These are phyloP conservation scores for Digitaria exilis DNA, from an alignment of 202 grass and related monocot species.

Conservation along the genomic window DNA sequence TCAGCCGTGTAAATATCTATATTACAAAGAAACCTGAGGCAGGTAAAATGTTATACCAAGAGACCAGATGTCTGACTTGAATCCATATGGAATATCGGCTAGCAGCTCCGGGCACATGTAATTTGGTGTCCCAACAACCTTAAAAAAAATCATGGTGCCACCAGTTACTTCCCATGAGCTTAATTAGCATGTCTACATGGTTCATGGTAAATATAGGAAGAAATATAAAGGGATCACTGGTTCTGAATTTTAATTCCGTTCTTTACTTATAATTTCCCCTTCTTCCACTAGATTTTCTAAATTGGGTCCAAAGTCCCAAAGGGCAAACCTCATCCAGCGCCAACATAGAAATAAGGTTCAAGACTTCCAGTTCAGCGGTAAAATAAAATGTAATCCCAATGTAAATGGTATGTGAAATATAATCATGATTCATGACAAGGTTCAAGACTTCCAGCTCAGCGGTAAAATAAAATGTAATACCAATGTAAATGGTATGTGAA, in stretches of 20 bases:
- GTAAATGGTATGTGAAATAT: constrained; percentile 19
- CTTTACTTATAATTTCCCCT: not conserved
- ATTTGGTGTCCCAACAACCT: constrained; percentile 98
- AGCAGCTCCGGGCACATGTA: constrained; percentile 99
- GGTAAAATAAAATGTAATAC: constrained; percentile 3
- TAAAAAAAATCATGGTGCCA: constrained; percentile 27
- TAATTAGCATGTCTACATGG: not conserved
- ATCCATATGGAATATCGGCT: constrained; percentile 97
- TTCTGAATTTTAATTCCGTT: not conserved
- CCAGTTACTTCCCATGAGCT: constrained; percentile 27
- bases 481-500: constrained; percentile 10
- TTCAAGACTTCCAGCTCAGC: not conserved
- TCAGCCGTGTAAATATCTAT: constrained; percentile 4
- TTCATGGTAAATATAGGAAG: not conserved
- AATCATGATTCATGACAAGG: not conserved
- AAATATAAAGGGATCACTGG: not conserved
- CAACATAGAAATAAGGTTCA: not conserved
- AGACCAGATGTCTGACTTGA: constrained; percentile 99
- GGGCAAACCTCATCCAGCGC: not conserved
- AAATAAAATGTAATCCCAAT: not conserved
- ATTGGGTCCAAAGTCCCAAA: not conserved
- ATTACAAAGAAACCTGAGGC: constrained; percentile 19
- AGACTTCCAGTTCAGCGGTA: not conserved
- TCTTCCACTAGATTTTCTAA: not conserved
- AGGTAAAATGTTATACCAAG: constrained; percentile 60